Evolutionary conservation across 208 protist genomes (phyloP).

Genomic region (Trypanosoma brucei): DNA sequence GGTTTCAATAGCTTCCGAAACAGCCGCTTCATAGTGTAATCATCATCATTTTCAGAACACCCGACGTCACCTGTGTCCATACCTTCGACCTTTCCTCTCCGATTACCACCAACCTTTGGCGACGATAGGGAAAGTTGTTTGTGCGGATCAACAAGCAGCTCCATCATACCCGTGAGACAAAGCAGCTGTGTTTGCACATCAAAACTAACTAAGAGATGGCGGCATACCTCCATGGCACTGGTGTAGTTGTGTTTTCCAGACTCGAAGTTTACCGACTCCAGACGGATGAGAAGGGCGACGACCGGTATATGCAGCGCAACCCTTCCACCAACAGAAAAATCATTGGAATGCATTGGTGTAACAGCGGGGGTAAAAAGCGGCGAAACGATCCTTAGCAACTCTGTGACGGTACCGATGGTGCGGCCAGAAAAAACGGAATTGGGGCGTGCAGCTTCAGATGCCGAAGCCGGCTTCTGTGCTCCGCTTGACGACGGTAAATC

Average conservation of each 20-base stretch:
- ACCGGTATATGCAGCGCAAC: conserved; percentile 71
- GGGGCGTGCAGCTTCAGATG: conserved; percentile 3
- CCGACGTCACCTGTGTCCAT: too few relatives aligned
- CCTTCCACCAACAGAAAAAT: background rate
- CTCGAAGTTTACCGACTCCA: conserved; percentile 58
- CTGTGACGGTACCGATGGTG: conserved; percentile 54
- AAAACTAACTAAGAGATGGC: conserved; percentile 70
- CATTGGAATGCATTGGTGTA: background rate
- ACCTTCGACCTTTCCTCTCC: background rate
- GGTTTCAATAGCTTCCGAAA: conserved; percentile 83
- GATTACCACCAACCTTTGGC: background rate
- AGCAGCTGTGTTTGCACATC: conserved; percentile 77
- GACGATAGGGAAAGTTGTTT: conserved; percentile 33
- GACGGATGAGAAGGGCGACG: conserved; percentile 72
- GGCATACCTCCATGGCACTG: conserved; percentile 73
- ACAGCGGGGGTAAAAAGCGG: conserved; percentile 44
- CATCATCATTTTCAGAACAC: too few relatives aligned
- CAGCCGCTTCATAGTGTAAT: conserved; percentile 33
- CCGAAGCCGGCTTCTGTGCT: background rate
- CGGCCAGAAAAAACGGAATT: conserved; percentile 22
- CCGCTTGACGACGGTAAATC: background rate
- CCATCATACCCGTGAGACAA: conserved; percentile 77
- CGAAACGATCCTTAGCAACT: conserved; percentile 63
- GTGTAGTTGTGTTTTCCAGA: conserved; percentile 44
- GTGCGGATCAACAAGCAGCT: conserved; percentile 63